Percentiles rank a stretch among this genome's conserved stretches.
Conservation (phyloP, 1,139 yeast species). For the Suhomyces anneliseae region DNA sequence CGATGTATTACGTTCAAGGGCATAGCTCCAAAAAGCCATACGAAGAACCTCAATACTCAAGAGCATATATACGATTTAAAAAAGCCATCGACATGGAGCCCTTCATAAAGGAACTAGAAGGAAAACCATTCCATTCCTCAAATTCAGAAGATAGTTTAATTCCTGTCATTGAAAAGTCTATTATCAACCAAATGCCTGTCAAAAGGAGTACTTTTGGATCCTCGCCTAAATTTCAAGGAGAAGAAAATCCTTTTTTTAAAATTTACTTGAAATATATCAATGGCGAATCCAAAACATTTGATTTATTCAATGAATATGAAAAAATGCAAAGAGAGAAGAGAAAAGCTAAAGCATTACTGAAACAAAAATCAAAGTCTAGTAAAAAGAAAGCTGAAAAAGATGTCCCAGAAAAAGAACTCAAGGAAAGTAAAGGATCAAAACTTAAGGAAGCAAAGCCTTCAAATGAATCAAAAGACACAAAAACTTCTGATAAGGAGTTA, state of each 20-base stretch:
- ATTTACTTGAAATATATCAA: conserved; percentile 14
- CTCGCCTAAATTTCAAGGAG: not conserved
- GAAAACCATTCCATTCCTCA: conserved; percentile 23
- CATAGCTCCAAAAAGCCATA: conserved; percentile 24
- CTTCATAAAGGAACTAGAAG: conserved; percentile 18
- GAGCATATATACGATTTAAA: conserved; percentile 30
- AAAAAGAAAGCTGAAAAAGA: no score
- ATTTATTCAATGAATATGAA: conserved; percentile 13
- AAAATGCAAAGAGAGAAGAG: conserved; percentile 10
- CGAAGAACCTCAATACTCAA: conserved; percentile 28
- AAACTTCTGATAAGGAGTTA: no score
- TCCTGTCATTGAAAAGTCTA: conserved; percentile 26
- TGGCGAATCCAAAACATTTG: conserved; percentile 15
- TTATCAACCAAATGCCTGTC: conserved; percentile 26
- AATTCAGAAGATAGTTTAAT: conserved; percentile 23
- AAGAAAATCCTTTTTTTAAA: conserved; percentile 13
- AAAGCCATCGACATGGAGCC: conserved; percentile 13
- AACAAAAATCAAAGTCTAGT: not conserved
- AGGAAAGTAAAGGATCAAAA: no score
- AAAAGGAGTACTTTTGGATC: not conserved
- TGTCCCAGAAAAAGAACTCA: no score
- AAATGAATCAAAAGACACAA: no score
- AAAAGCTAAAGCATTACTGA: not conserved
- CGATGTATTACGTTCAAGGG: conserved; percentile 36
- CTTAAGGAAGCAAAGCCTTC: no score